Evolutionary conservation across 179 eudicot species (phyloP), one percentile per base, ranked within the genome.

Genomic region (Beta lomatogona): DNA sequence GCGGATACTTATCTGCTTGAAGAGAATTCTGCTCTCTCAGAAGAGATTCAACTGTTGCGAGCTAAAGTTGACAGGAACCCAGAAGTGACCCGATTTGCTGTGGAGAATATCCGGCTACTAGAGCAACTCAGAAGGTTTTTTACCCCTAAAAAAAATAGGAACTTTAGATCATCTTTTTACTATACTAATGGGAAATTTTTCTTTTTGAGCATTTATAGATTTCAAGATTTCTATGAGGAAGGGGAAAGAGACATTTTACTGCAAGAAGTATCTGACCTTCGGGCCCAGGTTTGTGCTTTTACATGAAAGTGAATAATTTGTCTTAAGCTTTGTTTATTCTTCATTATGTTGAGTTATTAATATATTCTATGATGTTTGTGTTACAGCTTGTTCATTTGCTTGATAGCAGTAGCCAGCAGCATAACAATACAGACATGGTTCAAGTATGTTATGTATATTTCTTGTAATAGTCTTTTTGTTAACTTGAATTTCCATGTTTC

Each of bases 21-120:
- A 86, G 98, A 97, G 86, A 97, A 94, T 85, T 83, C 82, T 75
- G 90, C 91, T 79, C 94, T 94, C 28, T 77, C 82, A 13, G 92
- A 92, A 83, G 98, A 97, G 91, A 89, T 87, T 81, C 90, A 90
- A 87, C 81, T 94, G 77, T 91, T 94, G 76, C 93, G 86, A 83
- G 90, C 92, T 79, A 94, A 88, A 87, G 84, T 92, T 79, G 98
- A 97, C 74, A 89, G 86, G 84, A 97, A 97, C 74, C 99, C 99
- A 60, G 99, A 97, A 90, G 99, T 97, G 74, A 97, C 97, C 55
- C 97, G 98, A 46, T 97, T 97, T 86, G 99, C 98, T 61, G 73
- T 85, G 78, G 99, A 97, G 82, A 93, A 94, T 80, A 95, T 93
- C 86, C 87, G 95, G 90, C 92, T 97, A 31, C 84, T 91, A 54